These are phyloP conservation scores for Leptographium radiaticola DNA, from an alignment of 2,329 filamentous ascomycete species.

Conservation along the genomic window DNA sequence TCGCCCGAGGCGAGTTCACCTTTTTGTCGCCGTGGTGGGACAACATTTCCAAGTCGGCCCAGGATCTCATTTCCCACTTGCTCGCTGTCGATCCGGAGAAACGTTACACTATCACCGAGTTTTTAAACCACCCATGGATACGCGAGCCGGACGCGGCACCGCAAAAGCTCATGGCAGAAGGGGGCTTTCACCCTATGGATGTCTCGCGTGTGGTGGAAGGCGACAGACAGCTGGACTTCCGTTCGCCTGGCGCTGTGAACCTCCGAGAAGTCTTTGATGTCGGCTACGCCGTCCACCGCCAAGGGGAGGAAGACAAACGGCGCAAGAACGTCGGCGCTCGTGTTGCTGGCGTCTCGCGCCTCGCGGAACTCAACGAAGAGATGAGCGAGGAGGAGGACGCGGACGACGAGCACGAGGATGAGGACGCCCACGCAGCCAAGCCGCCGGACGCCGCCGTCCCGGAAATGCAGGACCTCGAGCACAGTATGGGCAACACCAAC, in stretches of 20 bases:
- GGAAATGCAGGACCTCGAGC: slow-evolving; percentile 59
- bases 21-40: slow-evolving; percentile 99
- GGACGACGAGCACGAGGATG: slow-evolving; percentile 25
- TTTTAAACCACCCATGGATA: slow-evolving; percentile 92
- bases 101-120: slow-evolving; percentile 85
- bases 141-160: slow-evolving; percentile 47
- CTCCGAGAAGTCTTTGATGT: slow-evolving; percentile 96
- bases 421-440: slow-evolving; percentile 19
- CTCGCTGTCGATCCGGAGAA: slow-evolving; percentile 91
- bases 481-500: slow-evolving; percentile 74
- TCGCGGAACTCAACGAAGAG: slow-evolving; percentile 59
- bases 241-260: slow-evolving; percentile 89
- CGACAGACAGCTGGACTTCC: slow-evolving; percentile 75
- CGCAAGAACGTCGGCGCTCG: slow-evolving; percentile 69
- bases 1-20: slow-evolving; percentile 90
- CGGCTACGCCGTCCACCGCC: slow-evolving; percentile 90
- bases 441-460: slow-evolving; percentile 8
- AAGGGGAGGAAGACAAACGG: slow-evolving; percentile 90
- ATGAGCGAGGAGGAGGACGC: slow-evolving; percentile 44
- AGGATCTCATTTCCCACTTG: slow-evolving; percentile 87
- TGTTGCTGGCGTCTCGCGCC: slow-evolving; percentile 39
- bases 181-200: slow-evolving; percentile 43
- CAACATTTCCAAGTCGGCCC: slow-evolving; percentile 87
- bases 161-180: slow-evolving; percentile 33
- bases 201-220: slow-evolving; percentile 37